These are phyloP conservation scores for Ophiostoma triangulosporum DNA, from an alignment of 2,329 filamentous ascomycete genomes.

Conservation along the genomic window DNA sequence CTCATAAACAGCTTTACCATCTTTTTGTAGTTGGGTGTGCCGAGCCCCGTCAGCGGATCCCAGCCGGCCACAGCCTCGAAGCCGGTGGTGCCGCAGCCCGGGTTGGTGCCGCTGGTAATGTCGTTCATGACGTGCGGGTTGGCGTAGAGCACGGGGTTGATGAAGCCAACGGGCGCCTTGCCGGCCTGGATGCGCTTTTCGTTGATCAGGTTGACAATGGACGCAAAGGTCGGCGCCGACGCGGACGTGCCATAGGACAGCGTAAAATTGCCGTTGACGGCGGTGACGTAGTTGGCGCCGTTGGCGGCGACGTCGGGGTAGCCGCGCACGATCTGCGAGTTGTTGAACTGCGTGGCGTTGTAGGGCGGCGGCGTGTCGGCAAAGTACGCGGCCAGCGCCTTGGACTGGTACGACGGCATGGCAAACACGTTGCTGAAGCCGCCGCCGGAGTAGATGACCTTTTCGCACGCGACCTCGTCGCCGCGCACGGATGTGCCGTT, in stretches of 20 bases:
- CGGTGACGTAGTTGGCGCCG: conserved; percentile 18
- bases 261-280: conserved; percentile 20
- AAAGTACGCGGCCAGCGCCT: conserved; percentile 28
- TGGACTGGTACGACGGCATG: conserved; percentile 28
- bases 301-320: conserved; percentile 19
- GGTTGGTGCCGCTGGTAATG: conserved; percentile 19
- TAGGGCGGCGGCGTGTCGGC: conserved; percentile 11
- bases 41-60: conserved; percentile 16
- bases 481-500: conserved; percentile 26
- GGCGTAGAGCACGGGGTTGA: conserved; percentile 21
- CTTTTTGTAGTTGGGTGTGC: conserved; percentile 15
- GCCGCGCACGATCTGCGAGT: conserved; percentile 14
- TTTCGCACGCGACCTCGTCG: conserved; percentile 19
- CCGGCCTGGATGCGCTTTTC: conserved; percentile 40
- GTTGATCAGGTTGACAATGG: conserved; percentile 47
- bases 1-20: conserved; percentile 14
- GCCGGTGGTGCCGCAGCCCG: conserved; percentile 21
- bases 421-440: conserved; percentile 34
- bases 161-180: conserved; percentile 25
- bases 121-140: conserved; percentile 21
- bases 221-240: conserved; percentile 43
- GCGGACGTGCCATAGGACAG: conserved; percentile 36
- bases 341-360: not conserved
- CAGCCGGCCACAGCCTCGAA: conserved; percentile 19
- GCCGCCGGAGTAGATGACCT: conserved; percentile 17